Evolutionary conservation across 257 asterid species (phyloP).

Genomic region (Verbascum thapsus): DNA sequence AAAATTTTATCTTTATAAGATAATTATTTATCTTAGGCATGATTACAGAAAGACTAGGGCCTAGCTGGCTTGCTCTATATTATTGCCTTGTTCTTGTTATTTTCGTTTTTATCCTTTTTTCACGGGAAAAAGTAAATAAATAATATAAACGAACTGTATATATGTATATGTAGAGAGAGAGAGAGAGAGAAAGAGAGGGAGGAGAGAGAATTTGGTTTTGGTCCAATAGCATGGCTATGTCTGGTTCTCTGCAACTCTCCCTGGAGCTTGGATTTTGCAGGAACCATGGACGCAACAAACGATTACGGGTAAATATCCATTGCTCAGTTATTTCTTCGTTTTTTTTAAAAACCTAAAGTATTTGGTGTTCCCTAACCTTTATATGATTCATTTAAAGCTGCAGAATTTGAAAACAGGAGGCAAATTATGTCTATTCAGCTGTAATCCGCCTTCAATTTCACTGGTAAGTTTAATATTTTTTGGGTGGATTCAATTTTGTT

Average conservation of each 20-base stretch:
- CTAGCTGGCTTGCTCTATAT: too few species aligned
- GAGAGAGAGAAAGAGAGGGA: too few species aligned
- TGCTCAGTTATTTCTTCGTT: neutral
- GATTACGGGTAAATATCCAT: conserved; percentile 37
- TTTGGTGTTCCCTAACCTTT: conserved; percentile 1
- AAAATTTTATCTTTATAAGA: too few species aligned
- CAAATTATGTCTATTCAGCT: conserved; percentile 37
- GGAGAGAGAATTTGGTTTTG: conserved; percentile 26
- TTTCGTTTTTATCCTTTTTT: too few species aligned
- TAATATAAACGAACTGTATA: too few species aligned
- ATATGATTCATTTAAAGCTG: conserved; percentile 31
- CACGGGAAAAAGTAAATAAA: too few species aligned
- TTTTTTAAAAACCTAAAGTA: neutral
- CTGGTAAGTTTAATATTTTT: conserved; percentile 46
- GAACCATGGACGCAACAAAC: conserved; percentile 52
- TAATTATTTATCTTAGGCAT: too few species aligned
- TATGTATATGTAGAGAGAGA: too few species aligned
- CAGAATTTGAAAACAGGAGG: conserved; percentile 50
- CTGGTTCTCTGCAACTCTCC: conserved; percentile 74
- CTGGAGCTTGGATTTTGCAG: conserved; percentile 59
- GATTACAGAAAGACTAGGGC: too few species aligned
- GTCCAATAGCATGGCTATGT: conserved; percentile 68
- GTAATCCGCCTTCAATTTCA: conserved; percentile 49
- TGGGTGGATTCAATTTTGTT: conserved; percentile 9
- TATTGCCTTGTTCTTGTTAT: too few species aligned